phyloP scores from a whole-genome alignment of 495 filamentous ascomycete genomes.

The Penicillium ochrochloron region DNA sequence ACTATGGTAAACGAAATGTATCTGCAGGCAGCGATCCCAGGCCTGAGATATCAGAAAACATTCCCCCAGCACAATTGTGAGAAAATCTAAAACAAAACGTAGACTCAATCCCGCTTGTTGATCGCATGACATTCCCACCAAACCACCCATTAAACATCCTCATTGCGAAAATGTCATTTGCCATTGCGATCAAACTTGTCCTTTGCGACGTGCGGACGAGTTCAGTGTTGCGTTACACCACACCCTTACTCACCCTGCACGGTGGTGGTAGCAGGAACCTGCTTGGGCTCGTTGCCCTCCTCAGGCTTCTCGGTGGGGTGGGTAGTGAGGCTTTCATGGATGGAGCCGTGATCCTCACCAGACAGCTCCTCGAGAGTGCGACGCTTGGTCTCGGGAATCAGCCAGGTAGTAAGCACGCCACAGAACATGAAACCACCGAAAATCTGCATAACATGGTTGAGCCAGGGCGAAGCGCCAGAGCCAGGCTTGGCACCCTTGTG shows the following conservation, averaged over 20 bases:
- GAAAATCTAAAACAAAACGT: not conserved
- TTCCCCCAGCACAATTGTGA: not conserved
- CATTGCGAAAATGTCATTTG: not conserved
- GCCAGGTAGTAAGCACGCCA: slow-evolving; percentile 64
- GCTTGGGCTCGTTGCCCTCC: not conserved
- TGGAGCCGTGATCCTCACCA: slow-evolving; percentile 17
- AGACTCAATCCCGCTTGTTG: not conserved
- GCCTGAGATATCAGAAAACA: not conserved
- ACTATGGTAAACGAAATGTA: not conserved
- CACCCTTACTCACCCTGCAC: slow-evolving; percentile 5
- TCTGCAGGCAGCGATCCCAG: not conserved
- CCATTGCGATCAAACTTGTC: not conserved
- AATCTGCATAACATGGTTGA: slow-evolving; percentile 81
- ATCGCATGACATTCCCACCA: not conserved
- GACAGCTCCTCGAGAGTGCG: slow-evolving; percentile 50
- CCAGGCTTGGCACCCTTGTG: slow-evolving; percentile 40
- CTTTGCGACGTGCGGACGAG: not conserved
- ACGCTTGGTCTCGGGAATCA: slow-evolving; percentile 79
- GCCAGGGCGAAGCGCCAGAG: slow-evolving; percentile 59
- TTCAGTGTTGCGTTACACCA: not conserved
- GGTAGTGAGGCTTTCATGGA: not conserved
- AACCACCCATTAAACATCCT: not conserved
- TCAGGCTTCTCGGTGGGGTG: not conserved
- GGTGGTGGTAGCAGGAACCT: not conserved
- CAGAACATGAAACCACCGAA: slow-evolving; percentile 81